Evolutionary conservation across 495 filamentous ascomycete species (phyloP).

Genomic region (Alectoria sarmentosa): DNA sequence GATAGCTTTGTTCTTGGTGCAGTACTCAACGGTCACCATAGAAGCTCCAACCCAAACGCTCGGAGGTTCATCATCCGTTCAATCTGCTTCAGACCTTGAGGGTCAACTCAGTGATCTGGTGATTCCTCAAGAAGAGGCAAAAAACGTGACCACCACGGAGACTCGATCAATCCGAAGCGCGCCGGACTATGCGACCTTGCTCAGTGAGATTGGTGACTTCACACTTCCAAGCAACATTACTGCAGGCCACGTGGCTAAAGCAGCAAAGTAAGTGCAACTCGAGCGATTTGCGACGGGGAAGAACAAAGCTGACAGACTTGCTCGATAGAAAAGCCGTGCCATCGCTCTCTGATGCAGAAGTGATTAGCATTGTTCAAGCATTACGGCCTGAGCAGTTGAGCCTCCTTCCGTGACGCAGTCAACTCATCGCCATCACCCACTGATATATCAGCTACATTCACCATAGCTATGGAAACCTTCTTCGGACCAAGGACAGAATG

Average conservation of each 20-base stretch:
- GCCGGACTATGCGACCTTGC: background rate
- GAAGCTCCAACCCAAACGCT: background rate
- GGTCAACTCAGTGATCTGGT: background rate
- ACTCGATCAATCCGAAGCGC: background rate
- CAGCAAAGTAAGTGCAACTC: background rate
- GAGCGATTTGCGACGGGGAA: background rate
- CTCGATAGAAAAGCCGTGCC: slow-evolving; percentile 2
- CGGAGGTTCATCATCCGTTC: background rate
- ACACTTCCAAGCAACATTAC: slow-evolving; percentile 3
- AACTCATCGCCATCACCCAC: background rate
- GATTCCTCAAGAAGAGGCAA: background rate
- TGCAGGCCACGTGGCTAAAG: background rate
- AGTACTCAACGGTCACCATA: background rate
- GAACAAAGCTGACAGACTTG: background rate
- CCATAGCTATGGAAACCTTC: background rate
- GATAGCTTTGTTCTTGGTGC: background rate
- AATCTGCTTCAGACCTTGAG: slow-evolving; percentile 1
- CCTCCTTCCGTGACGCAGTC: background rate
- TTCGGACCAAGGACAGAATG: background rate
- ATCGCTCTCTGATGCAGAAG: background rate
- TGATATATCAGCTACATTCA: background rate
- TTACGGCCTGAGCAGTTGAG: background rate
- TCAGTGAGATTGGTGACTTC: slow-evolving; percentile 7
- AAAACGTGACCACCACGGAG: background rate
- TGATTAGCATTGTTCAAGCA: background rate